These are phyloP conservation scores for Plicaturopsis crispa DNA, from an alignment of 768 basidiomycete species.

Conservation along the genomic window DNA sequence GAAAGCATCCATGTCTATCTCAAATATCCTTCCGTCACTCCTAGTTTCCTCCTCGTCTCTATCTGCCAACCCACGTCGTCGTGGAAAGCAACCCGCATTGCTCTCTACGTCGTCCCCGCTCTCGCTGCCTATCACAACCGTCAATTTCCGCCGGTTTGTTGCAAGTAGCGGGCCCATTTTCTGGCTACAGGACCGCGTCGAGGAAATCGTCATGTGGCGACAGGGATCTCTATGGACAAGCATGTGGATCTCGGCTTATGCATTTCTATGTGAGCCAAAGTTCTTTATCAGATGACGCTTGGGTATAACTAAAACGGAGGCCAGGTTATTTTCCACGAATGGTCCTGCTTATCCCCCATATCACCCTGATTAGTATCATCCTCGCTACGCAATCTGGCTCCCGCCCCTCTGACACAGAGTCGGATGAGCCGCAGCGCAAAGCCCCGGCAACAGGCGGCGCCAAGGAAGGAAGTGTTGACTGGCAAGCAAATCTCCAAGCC, in stretches of 20 bases:
- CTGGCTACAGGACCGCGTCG: conserved; percentile 84
- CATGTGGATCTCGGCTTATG: conserved; percentile 71
- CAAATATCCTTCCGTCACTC: conserved; percentile 34
- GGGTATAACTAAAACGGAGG: neutral
- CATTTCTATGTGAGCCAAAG: conserved; percentile 63
- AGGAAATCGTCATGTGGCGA: conserved; percentile 82
- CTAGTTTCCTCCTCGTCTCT: conserved; percentile 26
- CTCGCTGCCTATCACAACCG: conserved; percentile 68
- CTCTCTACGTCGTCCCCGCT: conserved; percentile 61
- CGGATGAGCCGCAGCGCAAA: conserved; percentile 12
- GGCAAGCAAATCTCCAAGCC: conserved; percentile 82
- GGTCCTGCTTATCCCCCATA: conserved; percentile 62
- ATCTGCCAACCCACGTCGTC: conserved; percentile 16
- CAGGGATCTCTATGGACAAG: conserved; percentile 64
- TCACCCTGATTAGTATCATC: conserved; percentile 53
- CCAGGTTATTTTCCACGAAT: conserved; percentile 74
- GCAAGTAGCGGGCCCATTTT: conserved; percentile 72
- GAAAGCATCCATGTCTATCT: conserved; percentile 16
- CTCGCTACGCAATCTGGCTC: conserved; percentile 46
- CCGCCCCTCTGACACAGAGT: conserved; percentile 11
- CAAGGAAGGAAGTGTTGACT: conserved; percentile 64
- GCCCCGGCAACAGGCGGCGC: conserved; percentile 28
- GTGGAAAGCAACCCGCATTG: conserved; percentile 13
- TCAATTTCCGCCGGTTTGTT: conserved; percentile 78
- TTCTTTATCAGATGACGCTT: neutral